phyloP scores from a whole-genome alignment of 2,329 filamentous ascomycete species.

The Incumbomyces delicatus region DNA sequence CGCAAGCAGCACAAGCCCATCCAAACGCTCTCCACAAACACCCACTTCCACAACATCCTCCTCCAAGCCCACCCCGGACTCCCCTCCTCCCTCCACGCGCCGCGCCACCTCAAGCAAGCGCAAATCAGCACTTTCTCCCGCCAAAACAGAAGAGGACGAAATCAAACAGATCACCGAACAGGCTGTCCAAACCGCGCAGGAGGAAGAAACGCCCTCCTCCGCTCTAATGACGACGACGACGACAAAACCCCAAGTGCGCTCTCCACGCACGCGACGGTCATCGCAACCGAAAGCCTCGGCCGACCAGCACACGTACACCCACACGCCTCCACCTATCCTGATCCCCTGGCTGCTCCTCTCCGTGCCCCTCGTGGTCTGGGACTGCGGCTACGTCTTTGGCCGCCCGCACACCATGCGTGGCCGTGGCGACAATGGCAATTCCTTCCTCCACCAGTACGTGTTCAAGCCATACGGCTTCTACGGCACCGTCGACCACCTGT shows the following conservation, averaged over 20 bases:
- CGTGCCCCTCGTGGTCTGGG: slow-evolving; percentile 71
- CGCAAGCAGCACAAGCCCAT: background rate
- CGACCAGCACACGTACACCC: background rate
- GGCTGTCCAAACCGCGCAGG: background rate
- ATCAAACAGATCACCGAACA: background rate
- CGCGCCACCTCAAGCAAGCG: slow-evolving; percentile 2
- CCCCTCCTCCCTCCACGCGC: background rate
- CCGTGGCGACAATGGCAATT: slow-evolving; percentile 38
- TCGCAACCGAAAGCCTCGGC: background rate
- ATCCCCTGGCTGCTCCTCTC: slow-evolving; percentile 65
- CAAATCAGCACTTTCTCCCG: background rate
- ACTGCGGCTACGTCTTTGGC: slow-evolving; percentile 65
- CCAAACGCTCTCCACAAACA: background rate
- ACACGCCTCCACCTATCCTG: slow-evolving; percentile 23
- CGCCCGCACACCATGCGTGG: slow-evolving; percentile 75
- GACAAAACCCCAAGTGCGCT: background rate
- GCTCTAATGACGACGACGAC: background rate
- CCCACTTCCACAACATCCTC: background rate
- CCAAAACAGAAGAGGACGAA: background rate
- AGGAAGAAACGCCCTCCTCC: background rate
- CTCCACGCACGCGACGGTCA: background rate
- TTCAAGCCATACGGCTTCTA: slow-evolving; percentile 74
- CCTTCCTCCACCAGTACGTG: slow-evolving; percentile 55
- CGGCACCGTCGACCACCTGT: slow-evolving; percentile 67
- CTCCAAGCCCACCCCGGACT: background rate